phyloP scores from a whole-genome alignment of 169 alveolate genomes.

The Neospora caninum region DNA sequence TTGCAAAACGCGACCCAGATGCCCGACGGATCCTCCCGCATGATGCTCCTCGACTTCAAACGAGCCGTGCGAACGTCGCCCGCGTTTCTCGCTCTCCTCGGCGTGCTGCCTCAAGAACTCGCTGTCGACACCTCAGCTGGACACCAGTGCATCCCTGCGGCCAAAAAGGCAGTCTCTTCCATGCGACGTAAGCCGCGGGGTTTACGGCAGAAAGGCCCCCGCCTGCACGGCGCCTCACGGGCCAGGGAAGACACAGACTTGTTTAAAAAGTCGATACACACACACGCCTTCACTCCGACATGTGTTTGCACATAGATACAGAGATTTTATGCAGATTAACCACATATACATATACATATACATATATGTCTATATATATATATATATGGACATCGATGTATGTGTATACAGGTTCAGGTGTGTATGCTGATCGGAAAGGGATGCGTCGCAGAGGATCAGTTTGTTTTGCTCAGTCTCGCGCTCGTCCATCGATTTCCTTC shows the following conservation, averaged over 20 bases:
- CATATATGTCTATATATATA: not conserved
- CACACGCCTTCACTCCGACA: too few relatives aligned
- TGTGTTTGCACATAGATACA: too few relatives aligned
- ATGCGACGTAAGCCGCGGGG: not conserved
- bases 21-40: slow-evolving; percentile 66
- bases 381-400: not conserved
- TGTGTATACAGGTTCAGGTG: too few relatives aligned
- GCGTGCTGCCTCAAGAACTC: slow-evolving; percentile 48
- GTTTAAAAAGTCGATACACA: too few relatives aligned
- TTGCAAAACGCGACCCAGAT: slow-evolving; percentile 53
- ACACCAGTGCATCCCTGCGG: slow-evolving; percentile 24
- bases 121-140: slow-evolving; percentile 41
- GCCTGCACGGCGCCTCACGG: too few relatives aligned
- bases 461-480: too few relatives aligned
- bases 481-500: too few relatives aligned
- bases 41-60: slow-evolving; percentile 65
- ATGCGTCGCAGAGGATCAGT: too few relatives aligned
- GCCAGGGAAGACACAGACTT: too few relatives aligned
- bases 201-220: not conserved
- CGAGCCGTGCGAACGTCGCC: slow-evolving; percentile 55
- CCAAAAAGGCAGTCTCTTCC: not conserved
- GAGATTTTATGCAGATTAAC: too few relatives aligned
- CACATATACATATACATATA: too few relatives aligned
- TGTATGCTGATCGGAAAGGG: too few relatives aligned
- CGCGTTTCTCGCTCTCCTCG: slow-evolving; percentile 60